phyloP scores from a whole-genome alignment of 73 alveolate genomes.

The Tetrahymena borealis region DNA sequence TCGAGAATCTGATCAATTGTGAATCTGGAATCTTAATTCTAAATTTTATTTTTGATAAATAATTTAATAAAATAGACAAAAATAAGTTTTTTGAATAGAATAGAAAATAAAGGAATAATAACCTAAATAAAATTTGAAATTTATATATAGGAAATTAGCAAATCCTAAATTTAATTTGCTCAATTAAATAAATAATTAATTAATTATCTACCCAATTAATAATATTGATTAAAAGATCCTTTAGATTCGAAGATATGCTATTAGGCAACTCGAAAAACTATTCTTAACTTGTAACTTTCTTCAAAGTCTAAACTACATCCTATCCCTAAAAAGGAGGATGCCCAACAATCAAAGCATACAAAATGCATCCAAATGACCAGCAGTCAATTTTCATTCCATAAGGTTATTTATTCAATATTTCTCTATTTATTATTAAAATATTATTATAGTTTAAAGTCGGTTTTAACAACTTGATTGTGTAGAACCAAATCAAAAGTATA shows the following conservation, averaged over 20 bases:
- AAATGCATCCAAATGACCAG: slow-evolving; percentile 76
- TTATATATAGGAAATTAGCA: background rate
- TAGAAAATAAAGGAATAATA: background rate
- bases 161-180: background rate
- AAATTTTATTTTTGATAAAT: too few species aligned
- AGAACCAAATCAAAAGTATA: too few species aligned
- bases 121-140: background rate
- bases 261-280: background rate
- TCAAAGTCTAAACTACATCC: background rate
- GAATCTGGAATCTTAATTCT: background rate
- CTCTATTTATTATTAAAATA: background rate
- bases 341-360: slow-evolving; percentile 66
- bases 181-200: too few species aligned
- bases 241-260: background rate
- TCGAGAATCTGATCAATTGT: background rate
- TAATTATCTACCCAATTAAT: background rate
- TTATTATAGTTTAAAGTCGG: background rate
- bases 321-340: slow-evolving; percentile 56
- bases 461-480: too few species aligned
- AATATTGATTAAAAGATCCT: background rate
- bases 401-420: slow-evolving; percentile 41
- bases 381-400: slow-evolving; percentile 57
- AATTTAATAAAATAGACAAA: background rate
- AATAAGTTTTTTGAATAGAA: background rate
- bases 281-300: background rate